Base-by-base conservation (phyloP, 108 stramenopile genomes). In the Fragilariopsis cylindrus region DNA sequence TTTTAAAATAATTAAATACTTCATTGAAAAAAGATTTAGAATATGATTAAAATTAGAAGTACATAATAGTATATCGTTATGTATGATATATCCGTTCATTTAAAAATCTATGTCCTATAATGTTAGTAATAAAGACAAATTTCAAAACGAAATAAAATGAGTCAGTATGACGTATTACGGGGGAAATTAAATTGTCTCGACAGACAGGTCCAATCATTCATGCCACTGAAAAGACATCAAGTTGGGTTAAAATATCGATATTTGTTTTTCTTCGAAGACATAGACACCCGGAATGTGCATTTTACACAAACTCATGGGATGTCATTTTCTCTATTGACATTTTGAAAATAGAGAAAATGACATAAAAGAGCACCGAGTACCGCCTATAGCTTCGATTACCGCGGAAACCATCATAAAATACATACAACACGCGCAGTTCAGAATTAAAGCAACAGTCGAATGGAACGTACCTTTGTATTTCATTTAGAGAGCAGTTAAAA, bases 171-270 rank as follows among this genome's bases (percentile, higher is more conserved):
- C 30, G 30, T 30, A 30, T 30, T 30, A 30, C 30, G 2, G 30
- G 30, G 30, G 30, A 30, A 9, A 15, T 57, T 16, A 8, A 62
- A 70, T 19, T 88, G 87, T 88, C 30, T 62, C 78, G 77, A 84
- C 84, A 88, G 87, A 88, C 87, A 88, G 87, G 87, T 88, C 87
- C 87, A 85, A 82, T 53, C 58, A 48, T 68, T 30, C 30, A 79
- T 60, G 65, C 68, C 82, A 82, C 41, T 40, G 72, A 57, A 71
- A 69, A 45, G 44, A 66, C 46, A 74, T 60, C 57, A 52, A 47
- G 71, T 75, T 83, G 84, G 87, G 87, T 85, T 83, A 77, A 85
- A 88, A 88, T 79, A 77, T 76, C 77, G 81, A 75, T 63, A 74
- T 57, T 60, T 18, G 48, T 75, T 74, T 16, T 30, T 88, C 87